Percentiles rank a stretch among this genome's conserved stretches.
Evolutionary conservation across 1,139 yeast genomes (phyloP).

Genomic region (Suhomyces ambrosiae): DNA sequence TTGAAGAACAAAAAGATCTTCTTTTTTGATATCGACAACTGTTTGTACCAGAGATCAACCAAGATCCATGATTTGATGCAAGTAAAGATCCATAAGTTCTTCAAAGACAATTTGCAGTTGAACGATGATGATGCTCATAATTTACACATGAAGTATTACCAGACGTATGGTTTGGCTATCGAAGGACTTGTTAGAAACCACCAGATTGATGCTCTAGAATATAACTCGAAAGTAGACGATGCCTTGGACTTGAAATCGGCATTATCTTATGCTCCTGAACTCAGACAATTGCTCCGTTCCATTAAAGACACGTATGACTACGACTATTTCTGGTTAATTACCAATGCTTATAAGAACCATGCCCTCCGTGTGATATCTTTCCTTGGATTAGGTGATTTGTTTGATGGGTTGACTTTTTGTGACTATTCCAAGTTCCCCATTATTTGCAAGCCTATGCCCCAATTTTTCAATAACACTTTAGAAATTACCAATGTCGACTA

Average conservation of each 20-base stretch:
- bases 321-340: conserved; percentile 74
- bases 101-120: conserved; percentile 62
- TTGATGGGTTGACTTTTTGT: conserved; percentile 92
- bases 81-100: conserved; percentile 77
- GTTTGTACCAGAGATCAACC: conserved; percentile 74
- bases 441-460: conserved; percentile 83
- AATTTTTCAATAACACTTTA: conserved; percentile 55
- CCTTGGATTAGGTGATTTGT: conserved; percentile 84
- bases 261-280: conserved; percentile 56
- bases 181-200: conserved; percentile 88
- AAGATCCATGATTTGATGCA: conserved; percentile 88
- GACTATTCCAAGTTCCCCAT: conserved; percentile 72
- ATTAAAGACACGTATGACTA: conserved; percentile 40
- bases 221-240: conserved; percentile 87
- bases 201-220: conserved; percentile 83
- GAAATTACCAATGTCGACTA: conserved; percentile 61
- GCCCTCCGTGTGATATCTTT: conserved; percentile 75
- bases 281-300: conserved; percentile 53
- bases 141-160: conserved; percentile 75
- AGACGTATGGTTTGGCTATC: conserved; percentile 86
- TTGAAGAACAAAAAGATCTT: conserved; percentile 51
- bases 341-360: conserved; percentile 92
- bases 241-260: conserved; percentile 82
- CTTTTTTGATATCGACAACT: conserved; percentile 91
- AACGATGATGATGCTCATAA: conserved; percentile 74